Evolutionary conservation across 306 rosid genomes (phyloP), one percentile per base, ranked within the genome.

Genomic region (Lotus japonicus): DNA sequence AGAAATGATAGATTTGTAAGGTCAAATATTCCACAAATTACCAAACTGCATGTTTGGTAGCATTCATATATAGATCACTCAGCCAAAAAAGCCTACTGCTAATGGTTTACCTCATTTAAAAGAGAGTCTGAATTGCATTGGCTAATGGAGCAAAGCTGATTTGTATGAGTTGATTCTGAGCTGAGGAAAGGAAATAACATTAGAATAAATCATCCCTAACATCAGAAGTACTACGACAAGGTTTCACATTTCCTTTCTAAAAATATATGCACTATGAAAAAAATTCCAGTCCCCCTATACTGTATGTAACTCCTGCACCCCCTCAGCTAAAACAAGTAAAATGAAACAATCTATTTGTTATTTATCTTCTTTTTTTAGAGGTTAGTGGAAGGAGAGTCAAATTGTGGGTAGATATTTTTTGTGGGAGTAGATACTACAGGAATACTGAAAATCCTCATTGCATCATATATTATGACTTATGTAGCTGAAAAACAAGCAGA

Each of bases 71-170:
- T 14, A 52, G 53, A 67, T 54, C 28, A 33, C 35, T 38, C 21
- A 55, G 36, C 45, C 62, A 74, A 43, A 64, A 55, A 68, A 77
- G 21, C 10, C 12, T 49, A 41, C 60, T 46, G 63, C 63, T 41
- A 73, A 46, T 46, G 55, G 3, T 46, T 67, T 88, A 90, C 97
- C 97, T 94, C 96, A 77, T 85, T 90, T 67, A 90, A 80, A 68
- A 94, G 97, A 79, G 99, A 94, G 80, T 79, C 82, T 41, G 96
- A 90, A 80, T 88, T 80, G 69, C 99, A 94, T 53, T 82, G 91
- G 84, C 95, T 94, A 74, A 90, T 94, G 73, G 99, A 94, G 86
- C 99, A 90, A 73, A 94, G 84, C 61, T 85, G 96, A 84, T 90
- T 84, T 16, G 99, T 90, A 35, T 94, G 86, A 45, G 84, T 81